Evolutionary conservation across 179 eudicot genomes (phyloP).

Genomic region (Silene vulgaris): DNA sequence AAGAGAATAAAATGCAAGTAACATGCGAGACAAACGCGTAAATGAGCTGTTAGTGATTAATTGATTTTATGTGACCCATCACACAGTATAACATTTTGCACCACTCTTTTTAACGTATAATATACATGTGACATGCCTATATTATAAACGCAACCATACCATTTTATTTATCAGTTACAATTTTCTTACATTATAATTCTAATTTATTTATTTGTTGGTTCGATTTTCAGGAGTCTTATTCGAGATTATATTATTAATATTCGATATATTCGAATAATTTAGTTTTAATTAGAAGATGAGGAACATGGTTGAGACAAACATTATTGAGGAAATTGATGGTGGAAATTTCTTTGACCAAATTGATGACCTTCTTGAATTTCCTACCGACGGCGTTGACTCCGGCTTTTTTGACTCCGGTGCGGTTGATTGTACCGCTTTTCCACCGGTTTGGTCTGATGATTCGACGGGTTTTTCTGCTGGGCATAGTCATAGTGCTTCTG

Average conservation of each 20-base stretch:
- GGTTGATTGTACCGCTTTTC: constrained; percentile 29
- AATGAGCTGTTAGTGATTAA: constrained; percentile 5
- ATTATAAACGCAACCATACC: no score
- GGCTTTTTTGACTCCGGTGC: constrained; percentile 23
- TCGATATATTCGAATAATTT: neutral
- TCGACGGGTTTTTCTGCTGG: constrained; percentile 38
- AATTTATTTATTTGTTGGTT: neutral
- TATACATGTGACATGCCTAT: no score
- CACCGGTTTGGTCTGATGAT: constrained; percentile 44
- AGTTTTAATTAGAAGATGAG: neutral
- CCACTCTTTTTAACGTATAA: neutral
- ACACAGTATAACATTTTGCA: neutral
- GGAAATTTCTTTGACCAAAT: constrained; percentile 81
- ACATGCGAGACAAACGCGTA: constrained; percentile 19
- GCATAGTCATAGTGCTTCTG: constrained; percentile 35
- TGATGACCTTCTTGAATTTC: constrained; percentile 79
- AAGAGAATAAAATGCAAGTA: constrained; percentile 5
- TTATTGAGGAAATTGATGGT: constrained; percentile 65
- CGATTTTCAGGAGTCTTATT: neutral
- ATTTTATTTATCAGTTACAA: neutral
- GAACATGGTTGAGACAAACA: constrained; percentile 39
- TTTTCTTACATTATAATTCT: neutral
- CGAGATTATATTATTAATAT: neutral
- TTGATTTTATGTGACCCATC: constrained; percentile 4
- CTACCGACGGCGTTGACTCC: constrained; percentile 40